Evolutionary conservation across 2,329 filamentous ascomycete species (phyloP), one percentile per base, ranked within the genome.

Genomic region (Diaporthe australafricana): DNA sequence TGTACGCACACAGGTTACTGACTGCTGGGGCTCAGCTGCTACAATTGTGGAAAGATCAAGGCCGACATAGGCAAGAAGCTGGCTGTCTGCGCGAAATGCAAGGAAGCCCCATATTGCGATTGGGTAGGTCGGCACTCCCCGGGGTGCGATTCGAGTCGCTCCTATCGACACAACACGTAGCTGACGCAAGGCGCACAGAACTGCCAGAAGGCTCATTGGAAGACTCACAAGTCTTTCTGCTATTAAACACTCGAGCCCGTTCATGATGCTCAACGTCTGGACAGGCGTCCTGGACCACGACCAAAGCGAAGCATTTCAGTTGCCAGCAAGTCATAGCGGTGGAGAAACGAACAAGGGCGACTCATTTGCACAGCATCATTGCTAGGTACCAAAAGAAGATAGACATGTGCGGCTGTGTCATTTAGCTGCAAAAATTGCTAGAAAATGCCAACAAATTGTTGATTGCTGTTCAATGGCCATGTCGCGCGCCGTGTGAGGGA

Each of bases 211-310:
- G 38, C 47, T 6, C 63, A 67, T 27, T 67, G 63, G 63, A 40
- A 45, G 27, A 47, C 47, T 6, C 47, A 67, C 38, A 67, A 40
- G n/a, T 40, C 57, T 11, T 63, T 25, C 5, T 63, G 27, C 27
- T 32, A n/a, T 47, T 27, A 25, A 47, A 20, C 57, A 47, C 40
- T 30, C 30, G 27, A 62, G 47, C 2, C 42, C 42, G 14, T 17
- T 17, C 12, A 63, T 22, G 40, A n/a, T n/a, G 17, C 27, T 65
- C 16, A 70, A 72, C 9, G 70, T 72, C 35, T 70, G 40, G 57
- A 22, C 6, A 9, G 5, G 5, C 1, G 17, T 52, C 48, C 47
- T n/a, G n/a, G 47, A 16, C 22, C 7, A 5, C n/a, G 14, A 50
- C 47, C n/a, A n/a, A n/a, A 50, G 22, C 0, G 12, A 27, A 22